Conservation (phyloP, 176 grass and related monocot species). For the Hsuehochloa calcarea region DNA sequence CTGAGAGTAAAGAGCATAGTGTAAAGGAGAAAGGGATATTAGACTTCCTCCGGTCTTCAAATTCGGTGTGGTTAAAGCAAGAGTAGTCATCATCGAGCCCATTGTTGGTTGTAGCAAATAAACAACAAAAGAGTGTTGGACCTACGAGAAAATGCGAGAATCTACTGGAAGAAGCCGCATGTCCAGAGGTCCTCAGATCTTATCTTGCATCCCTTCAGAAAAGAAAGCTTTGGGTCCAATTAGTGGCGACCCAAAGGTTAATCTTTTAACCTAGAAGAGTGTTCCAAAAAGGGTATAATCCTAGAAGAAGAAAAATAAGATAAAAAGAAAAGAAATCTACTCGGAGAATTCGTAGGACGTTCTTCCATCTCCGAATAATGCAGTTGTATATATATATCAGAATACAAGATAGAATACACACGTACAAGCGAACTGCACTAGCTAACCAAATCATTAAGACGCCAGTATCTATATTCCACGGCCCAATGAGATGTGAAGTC, state of each 20-base stretch:
- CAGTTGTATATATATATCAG: neutral
- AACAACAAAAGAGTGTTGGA: neutral
- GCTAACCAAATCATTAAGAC: neutral
- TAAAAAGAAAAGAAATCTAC: neutral
- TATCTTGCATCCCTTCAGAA: neutral
- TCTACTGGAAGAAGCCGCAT: neutral
- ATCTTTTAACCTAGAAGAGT: slow-evolving; percentile 2
- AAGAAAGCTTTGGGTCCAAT: neutral
- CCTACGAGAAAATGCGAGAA: slow-evolving; percentile 1
- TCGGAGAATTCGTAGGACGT: neutral
- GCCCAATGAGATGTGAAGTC: neutral
- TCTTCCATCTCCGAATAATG: too few species aligned
- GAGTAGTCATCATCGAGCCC: slow-evolving; percentile 32
- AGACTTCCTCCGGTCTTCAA: neutral
- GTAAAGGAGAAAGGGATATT: neutral
- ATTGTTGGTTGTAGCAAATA: neutral
- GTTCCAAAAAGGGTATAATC: neutral
- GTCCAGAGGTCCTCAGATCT: neutral
- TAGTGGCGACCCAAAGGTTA: neutral
- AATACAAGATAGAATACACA: neutral
- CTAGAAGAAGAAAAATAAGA: neutral
- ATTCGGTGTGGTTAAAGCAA: slow-evolving; percentile 45
- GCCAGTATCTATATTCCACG: neutral
- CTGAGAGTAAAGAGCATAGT: neutral
- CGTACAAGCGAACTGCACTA: neutral